Percentiles rank a stretch among this genome's conserved stretches.
These are phyloP conservation scores for Globisporangium apiculatum DNA, from an alignment of 352 stramenopile species.

Conservation along the genomic window DNA sequence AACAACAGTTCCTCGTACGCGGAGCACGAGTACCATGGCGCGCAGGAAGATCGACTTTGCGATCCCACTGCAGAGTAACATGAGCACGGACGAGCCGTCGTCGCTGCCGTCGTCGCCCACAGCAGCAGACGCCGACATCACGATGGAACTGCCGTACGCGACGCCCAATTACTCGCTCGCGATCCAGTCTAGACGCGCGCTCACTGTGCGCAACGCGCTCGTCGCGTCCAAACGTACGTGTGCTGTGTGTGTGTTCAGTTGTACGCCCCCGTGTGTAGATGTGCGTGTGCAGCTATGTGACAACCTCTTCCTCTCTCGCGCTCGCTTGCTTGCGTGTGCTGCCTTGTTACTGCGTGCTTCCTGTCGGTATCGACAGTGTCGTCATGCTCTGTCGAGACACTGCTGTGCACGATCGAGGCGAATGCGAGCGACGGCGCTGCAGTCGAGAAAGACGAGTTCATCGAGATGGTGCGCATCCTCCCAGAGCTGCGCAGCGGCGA, in stretches of 20 bases:
- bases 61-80: constrained; percentile 50
- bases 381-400: constrained; percentile 29
- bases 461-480: constrained; percentile 49
- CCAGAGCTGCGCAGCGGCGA: constrained; percentile 46
- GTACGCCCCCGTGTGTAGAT: neutral
- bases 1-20: no score
- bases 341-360: no score
- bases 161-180: constrained; percentile 46
- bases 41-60: constrained; percentile 13
- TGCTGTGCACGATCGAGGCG: constrained; percentile 29
- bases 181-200: constrained; percentile 66
- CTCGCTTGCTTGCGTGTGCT: neutral
- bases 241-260: neutral
- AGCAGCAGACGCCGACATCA: constrained; percentile 28
- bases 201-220: constrained; percentile 60
- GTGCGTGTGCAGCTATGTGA: no score
- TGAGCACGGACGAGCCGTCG: constrained; percentile 29
- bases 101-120: constrained; percentile 57
- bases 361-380: constrained; percentile 18
- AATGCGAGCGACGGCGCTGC: constrained; percentile 13
- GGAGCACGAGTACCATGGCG: constrained; percentile 4
- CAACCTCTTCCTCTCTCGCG: neutral
- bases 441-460: constrained; percentile 48
- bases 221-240: constrained; percentile 47
- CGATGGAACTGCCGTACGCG: constrained; percentile 53